Conservation (phyloP, 2,329 filamentous ascomycete species). For the Pseudohalonectria lignicola region DNA sequence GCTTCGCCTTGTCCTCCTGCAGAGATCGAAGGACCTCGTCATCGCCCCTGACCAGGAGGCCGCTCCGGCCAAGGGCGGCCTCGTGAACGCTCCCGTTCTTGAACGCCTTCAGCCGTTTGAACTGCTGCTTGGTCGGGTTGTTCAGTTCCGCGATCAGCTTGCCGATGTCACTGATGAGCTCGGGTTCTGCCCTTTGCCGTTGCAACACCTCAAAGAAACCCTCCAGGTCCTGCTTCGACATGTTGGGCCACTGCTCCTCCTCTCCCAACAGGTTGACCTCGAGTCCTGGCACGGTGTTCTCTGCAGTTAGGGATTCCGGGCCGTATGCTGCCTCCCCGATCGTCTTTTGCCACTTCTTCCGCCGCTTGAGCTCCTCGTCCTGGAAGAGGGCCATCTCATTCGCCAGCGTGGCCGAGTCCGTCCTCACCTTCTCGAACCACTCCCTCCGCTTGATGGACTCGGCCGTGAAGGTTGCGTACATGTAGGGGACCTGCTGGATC, state of each 20-base stretch:
- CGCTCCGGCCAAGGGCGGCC: slow-evolving; percentile 75
- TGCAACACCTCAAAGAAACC: slow-evolving; percentile 60
- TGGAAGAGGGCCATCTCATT: slow-evolving; percentile 90
- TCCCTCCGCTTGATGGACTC: slow-evolving; percentile 80
- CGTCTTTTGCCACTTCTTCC: slow-evolving; percentile 82
- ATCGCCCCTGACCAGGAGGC: slow-evolving; percentile 74
- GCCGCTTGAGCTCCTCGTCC: slow-evolving; percentile 81
- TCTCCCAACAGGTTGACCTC: slow-evolving; percentile 79
- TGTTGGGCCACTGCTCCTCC: slow-evolving; percentile 68
- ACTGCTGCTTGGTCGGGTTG: slow-evolving; percentile 74
- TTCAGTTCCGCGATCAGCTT: slow-evolving; percentile 72
- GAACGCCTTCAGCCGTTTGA: slow-evolving; percentile 81
- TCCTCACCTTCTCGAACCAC: slow-evolving; percentile 85
- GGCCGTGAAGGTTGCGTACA: slow-evolving; percentile 81
- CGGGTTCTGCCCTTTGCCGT: slow-evolving; percentile 51
- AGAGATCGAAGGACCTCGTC: slow-evolving; percentile 68
- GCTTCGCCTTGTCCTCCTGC: slow-evolving; percentile 70
- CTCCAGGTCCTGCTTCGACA: slow-evolving; percentile 66
- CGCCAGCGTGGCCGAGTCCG: slow-evolving; percentile 75
- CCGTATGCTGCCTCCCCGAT: slow-evolving; percentile 62
- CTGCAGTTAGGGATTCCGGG: slow-evolving; percentile 44
- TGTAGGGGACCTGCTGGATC: slow-evolving; percentile 72
- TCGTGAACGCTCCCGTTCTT: slow-evolving; percentile 95
- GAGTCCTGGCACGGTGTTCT: slow-evolving; percentile 62
- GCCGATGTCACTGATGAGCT: slow-evolving; percentile 58